Evolutionary conservation across 441 rosid genomes (phyloP), one percentile per base, ranked within the genome.

Genomic region (Viola pubescens): DNA sequence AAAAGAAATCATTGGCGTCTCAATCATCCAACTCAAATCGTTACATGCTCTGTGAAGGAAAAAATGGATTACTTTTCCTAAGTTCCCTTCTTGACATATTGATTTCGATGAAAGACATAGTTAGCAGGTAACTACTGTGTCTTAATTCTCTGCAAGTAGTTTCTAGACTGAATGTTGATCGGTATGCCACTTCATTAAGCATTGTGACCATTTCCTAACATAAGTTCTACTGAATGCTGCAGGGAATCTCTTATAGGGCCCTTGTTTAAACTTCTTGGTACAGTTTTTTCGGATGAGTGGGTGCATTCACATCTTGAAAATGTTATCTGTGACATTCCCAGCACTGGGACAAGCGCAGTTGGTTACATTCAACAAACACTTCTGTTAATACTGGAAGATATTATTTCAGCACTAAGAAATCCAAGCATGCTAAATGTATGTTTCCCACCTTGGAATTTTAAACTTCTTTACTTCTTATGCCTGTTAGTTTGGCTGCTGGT

Each of bases 181-280:
- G 16, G 42, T 51, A 57, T 70, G 46, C 56, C 48, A 54, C 52
- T 65, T 43, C 9, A 46, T 65, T 34, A 9, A 12, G 6, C 41
- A 12, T 14, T 41, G 26, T 53, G 46, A 41, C 10, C 52, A 13
- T 39, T 16, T 62, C 52, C 26, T 52, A 58, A 53, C 3, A 63
- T 14, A 70, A 58, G 59, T 43, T 54, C 10, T 14, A 45, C 60
- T 49, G 10, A 48, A 53, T 60, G 68, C 56, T 75, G 59, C 59
- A 95, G 99, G 96, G 88, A 80, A 61, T 75, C 63, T 65, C 87
- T 91, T 26, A 59, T 95, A 68, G 88, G 82, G 50, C 84, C 96
- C 57, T 77, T 95, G 71, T 86, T 87, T 76, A 80, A 79, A 80
- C 85, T 95, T 75, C 85, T 95, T 19, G 77, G 73, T 57, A 81